Percentiles rank a stretch among this genome's conserved stretches.
Evolutionary conservation across 2,329 filamentous ascomycete genomes (phyloP).

Genomic region (Pyrenophora seminiperda): DNA sequence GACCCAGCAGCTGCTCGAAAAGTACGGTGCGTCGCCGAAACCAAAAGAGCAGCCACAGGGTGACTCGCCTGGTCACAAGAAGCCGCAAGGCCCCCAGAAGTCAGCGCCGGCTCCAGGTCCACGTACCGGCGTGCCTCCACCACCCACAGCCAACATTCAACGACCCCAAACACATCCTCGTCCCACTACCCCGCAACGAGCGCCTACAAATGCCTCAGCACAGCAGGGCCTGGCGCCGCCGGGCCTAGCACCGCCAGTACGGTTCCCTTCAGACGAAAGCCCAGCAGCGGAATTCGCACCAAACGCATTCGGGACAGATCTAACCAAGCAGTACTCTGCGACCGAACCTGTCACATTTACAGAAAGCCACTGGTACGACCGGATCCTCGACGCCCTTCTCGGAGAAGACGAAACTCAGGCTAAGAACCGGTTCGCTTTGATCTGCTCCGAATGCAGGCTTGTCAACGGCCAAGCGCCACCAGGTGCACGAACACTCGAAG

Average conservation of each 20-base stretch:
- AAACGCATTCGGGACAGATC: constrained; percentile 63
- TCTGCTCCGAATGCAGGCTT: constrained; percentile 80
- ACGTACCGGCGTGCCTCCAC: constrained; percentile 62
- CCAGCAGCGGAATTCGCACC: constrained; percentile 71
- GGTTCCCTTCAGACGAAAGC: constrained; percentile 22
- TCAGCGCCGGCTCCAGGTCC: constrained; percentile 38
- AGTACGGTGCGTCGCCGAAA: constrained; percentile 73
- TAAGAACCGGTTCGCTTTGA: constrained; percentile 86
- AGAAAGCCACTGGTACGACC: constrained; percentile 86
- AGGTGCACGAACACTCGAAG: constrained; percentile 74
- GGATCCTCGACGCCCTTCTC: constrained; percentile 86
- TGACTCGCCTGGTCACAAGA: constrained; percentile 32
- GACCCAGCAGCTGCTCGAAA: constrained; percentile 88
- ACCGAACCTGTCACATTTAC: constrained; percentile 46
- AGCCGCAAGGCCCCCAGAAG: constrained; percentile 39
- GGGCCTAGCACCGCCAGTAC: constrained; percentile 28
- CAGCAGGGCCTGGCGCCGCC: constrained; percentile 17
- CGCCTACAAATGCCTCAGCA: constrained; percentile 15
- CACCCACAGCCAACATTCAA: constrained; percentile 69
- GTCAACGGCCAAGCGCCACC: constrained; percentile 97
- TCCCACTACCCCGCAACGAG: constrained; percentile 39
- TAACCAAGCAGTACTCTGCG: constrained; percentile 38
- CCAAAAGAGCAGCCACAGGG: constrained; percentile 48
- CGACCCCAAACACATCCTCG: constrained; percentile 36
- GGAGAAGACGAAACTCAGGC: constrained; percentile 93